Evolutionary conservation across 2,329 filamentous ascomycete species (phyloP), one percentile per base, ranked within the genome.

Genomic region (Moelleriella libera): DNA sequence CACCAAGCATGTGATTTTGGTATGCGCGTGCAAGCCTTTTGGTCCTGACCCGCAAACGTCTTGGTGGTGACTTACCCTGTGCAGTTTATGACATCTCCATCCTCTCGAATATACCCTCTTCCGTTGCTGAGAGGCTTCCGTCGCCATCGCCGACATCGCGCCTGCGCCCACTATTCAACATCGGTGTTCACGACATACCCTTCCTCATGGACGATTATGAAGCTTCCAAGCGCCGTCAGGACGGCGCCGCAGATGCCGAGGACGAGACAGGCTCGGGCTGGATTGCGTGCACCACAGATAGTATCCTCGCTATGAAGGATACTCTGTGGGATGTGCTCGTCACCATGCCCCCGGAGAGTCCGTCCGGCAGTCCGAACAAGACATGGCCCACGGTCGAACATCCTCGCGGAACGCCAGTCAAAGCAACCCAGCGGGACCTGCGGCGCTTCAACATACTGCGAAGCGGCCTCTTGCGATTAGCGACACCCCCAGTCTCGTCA

Each of bases 221-320:
- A 29, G 66, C 68, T 2, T 64, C 64, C 44, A 69, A 67, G 58
- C 62, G 60, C n/a, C 51, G 54, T 6, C 58, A 63, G 34, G 58
- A 56, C 41, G 61, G 66, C 42, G 61, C 64, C 43, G 60, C 60
- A 41, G 60, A 63, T 9, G 58, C 64, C 12, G 63, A 66, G 37
- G 73, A 71, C 29, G 72, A 78, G 41, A 60, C 66, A 29, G 72
- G 72, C 32, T 67, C 74, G 11, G 85, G 88, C 40, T 98, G 89
- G 88, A 82, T 95, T 50, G 92, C 90, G 10, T 96, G 89, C 63
- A 96, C 90, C 3, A 97, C 90, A 2, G 92, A 98, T 66, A 90
- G 85, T 58, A 92, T 98, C 49, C 74, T 98, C 11, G 81, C 80
- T 44, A 84, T 87, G 64, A 97, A 97, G 67, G 78, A 82, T 45